Percentiles rank a stretch among this genome's conserved stretches.
phyloP scores from a whole-genome alignment of 495 filamentous ascomycete genomes.

The Stereocaulon alpinum region DNA sequence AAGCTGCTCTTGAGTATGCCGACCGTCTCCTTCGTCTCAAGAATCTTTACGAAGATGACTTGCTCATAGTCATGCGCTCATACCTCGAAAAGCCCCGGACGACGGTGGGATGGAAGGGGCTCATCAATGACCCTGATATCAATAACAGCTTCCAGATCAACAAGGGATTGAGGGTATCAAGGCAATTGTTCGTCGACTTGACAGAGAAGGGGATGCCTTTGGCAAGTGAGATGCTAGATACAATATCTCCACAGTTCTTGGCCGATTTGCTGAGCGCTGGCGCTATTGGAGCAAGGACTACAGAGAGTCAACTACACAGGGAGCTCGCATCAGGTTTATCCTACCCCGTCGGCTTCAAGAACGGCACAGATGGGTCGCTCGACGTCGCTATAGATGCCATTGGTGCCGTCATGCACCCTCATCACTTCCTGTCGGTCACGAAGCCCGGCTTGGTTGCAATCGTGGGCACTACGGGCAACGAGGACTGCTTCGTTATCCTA shows the following conservation, averaged over 20 bases:
- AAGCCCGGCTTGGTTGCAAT: slow-evolving; percentile 96
- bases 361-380: slow-evolving; percentile 92
- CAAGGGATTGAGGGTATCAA: slow-evolving; percentile 83
- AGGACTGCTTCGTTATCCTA: slow-evolving; percentile 94
- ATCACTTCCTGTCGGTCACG: slow-evolving; percentile 99
- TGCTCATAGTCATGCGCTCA: slow-evolving; percentile 92
- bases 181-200: slow-evolving; percentile 84
- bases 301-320: slow-evolving; percentile 89
- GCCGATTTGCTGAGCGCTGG: slow-evolving; percentile 92
- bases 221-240: slow-evolving; percentile 95
- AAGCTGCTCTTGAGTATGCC: slow-evolving; percentile 78
- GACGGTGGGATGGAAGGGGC: slow-evolving; percentile 98
- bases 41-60: slow-evolving; percentile 65
- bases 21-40: slow-evolving; percentile 61
- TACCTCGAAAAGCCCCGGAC: slow-evolving; percentile 99
- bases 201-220: slow-evolving; percentile 83
- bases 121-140: slow-evolving; percentile 98
- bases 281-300: slow-evolving; percentile 94
- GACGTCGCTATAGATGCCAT: slow-evolving; percentile 95
- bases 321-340: slow-evolving; percentile 94
- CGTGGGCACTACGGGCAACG: slow-evolving; percentile 82
- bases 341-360: slow-evolving; percentile 99
- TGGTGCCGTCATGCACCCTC: slow-evolving; percentile 77
- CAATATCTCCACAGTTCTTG: slow-evolving; percentile 93
- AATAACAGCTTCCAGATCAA: slow-evolving; percentile 98